Conservation (phyloP, 1,284 basidiomycete genomes). For the Xanthoconium separans region DNA sequence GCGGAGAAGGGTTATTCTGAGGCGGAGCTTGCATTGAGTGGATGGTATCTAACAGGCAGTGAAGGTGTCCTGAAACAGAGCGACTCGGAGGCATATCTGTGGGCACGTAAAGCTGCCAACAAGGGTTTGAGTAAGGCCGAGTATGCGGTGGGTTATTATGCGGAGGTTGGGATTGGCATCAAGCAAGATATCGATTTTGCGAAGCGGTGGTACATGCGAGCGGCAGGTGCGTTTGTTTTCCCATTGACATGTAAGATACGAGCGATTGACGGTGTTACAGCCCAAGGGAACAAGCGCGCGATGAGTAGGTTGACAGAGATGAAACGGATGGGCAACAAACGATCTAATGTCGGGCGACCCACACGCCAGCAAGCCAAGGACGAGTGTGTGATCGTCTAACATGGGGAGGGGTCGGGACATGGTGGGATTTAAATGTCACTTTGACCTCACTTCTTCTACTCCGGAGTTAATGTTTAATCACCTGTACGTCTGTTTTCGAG, state of each 20-base stretch:
- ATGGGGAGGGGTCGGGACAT: background rate
- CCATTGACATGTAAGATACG: background rate
- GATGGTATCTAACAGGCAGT: conserved; percentile 96
- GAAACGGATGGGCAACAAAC: conserved; percentile 75
- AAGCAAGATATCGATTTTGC: conserved; percentile 95
- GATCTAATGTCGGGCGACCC: conserved; percentile 73
- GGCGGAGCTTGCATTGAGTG: conserved; percentile 92
- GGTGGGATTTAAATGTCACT: conserved; percentile 9
- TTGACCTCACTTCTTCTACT: background rate
- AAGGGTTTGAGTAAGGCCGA: conserved; percentile 93
- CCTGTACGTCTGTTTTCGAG: conserved; percentile 5
- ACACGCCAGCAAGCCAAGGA: conserved; percentile 90
- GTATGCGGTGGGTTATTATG: conserved; percentile 96
- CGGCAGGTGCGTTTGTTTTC: conserved; percentile 69
- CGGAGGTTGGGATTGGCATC: conserved; percentile 96
- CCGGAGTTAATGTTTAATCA: conserved; percentile 11
- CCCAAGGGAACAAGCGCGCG: conserved; percentile 92
- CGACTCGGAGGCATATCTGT: conserved; percentile 96
- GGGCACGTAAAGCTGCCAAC: conserved; percentile 92
- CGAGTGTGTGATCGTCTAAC: conserved; percentile 82
- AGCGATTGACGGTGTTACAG: conserved; percentile 39
- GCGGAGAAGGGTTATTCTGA: conserved; percentile 95
- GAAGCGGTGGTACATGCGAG: conserved; percentile 98
- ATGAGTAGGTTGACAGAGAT: conserved; percentile 95
- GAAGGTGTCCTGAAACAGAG: conserved; percentile 97